Evolutionary conservation across 306 rosid species (phyloP).

Genomic region (Lablab purpureus): DNA sequence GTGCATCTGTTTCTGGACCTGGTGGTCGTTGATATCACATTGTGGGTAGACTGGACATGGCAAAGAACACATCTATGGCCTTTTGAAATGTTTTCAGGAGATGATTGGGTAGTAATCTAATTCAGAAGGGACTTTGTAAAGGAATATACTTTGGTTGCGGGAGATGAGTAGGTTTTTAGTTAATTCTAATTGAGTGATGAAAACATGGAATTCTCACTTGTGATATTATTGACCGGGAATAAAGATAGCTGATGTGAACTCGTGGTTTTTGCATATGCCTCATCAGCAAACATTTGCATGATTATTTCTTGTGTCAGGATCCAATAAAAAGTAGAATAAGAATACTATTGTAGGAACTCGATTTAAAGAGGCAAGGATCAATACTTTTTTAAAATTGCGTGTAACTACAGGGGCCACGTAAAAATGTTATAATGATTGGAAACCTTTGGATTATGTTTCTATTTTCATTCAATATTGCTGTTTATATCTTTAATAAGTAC

Average conservation of each 20-base stretch:
- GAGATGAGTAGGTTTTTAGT: conserved; percentile 60
- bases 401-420: neutral
- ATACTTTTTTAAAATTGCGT: neutral
- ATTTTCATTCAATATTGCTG: neutral
- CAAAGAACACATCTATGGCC: conserved; percentile 57
- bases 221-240: neutral
- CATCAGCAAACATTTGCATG: conserved; percentile 11
- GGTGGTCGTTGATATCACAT: conserved; percentile 62
- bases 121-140: conserved; percentile 62
- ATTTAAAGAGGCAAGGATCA: neutral
- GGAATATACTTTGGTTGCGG: conserved; percentile 59
- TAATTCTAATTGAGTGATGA: conserved; percentile 22
- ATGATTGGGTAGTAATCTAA: conserved; percentile 43
- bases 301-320: conserved; percentile 22
- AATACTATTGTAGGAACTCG: neutral
- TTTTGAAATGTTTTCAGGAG: conserved; percentile 39
- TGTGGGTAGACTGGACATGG: conserved; percentile 72
- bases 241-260: conserved; percentile 4
- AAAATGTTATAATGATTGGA: neutral
- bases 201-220: neutral
- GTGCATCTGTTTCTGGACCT: conserved; percentile 63
- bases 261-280: neutral
- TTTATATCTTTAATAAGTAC: conserved; percentile 8
- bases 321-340: conserved; percentile 12
- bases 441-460: conserved; percentile 10